phyloP scores from a whole-genome alignment of 495 filamentous ascomycete genomes.

The Podospora sp. region DNA sequence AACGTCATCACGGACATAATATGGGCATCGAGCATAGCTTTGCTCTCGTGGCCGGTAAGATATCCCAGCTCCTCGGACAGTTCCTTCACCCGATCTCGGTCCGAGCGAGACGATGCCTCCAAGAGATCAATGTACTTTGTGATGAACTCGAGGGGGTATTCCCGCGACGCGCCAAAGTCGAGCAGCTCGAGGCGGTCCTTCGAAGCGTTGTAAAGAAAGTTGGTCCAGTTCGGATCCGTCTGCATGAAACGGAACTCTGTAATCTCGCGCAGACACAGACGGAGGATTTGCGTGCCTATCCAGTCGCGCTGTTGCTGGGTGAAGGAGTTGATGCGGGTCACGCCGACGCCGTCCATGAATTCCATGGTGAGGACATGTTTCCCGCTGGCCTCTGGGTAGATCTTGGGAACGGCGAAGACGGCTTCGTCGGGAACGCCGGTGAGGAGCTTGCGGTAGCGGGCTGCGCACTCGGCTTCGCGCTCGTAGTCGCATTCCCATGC shows the following conservation, averaged over 20 bases:
- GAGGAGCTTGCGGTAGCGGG: constrained; percentile 73
- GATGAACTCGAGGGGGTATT: constrained; percentile 80
- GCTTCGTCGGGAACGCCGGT: constrained; percentile 57
- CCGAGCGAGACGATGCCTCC: constrained; percentile 70
- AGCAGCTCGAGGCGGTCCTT: constrained; percentile 82
- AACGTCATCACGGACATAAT: constrained; percentile 79
- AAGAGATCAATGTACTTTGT: constrained; percentile 75
- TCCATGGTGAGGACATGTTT: constrained; percentile 92
- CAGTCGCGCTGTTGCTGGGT: constrained; percentile 84
- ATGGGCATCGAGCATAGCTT: constrained; percentile 85
- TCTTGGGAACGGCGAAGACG: constrained; percentile 76
- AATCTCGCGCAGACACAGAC: constrained; percentile 91
- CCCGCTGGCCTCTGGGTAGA: constrained; percentile 79
- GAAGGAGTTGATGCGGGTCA: constrained; percentile 76
- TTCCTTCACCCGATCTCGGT: constrained; percentile 61
- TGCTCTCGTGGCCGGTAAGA: constrained; percentile 83
- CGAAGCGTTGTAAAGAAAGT: constrained; percentile 84
- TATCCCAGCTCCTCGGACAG: constrained; percentile 87
- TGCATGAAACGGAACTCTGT: constrained; percentile 96
- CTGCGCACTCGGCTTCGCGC: constrained; percentile 78
- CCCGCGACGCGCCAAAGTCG: constrained; percentile 91
- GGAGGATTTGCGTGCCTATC: constrained; percentile 89
- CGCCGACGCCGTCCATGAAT: constrained; percentile 82
- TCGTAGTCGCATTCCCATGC: constrained; percentile 97
- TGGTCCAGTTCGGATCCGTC: constrained; percentile 99